Base-by-base conservation (phyloP, 768 basidiomycete genomes). In the Gymnopilus dilepis region DNA sequence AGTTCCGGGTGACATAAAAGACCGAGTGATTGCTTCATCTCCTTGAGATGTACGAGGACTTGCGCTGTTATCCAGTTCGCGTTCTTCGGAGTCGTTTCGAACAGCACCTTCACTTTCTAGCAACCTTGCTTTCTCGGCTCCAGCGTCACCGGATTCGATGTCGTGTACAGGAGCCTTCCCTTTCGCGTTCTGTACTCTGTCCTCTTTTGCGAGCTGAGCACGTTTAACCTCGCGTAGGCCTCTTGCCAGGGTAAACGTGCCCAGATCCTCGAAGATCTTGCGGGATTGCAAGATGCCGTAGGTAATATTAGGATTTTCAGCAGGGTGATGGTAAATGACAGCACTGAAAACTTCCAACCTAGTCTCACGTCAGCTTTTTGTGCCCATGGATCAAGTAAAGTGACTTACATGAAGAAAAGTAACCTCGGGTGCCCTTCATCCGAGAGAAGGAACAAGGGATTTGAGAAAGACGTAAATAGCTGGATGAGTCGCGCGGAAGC, bases 341-440 rank as follows among this genome's bases (percentile, higher is more conserved):
- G 88, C 84, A 73, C 95, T 97, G 79, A 99, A 95, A 2, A 90
- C 86, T 72, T 99, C 97, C 43, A 99, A 82, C 83, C 93, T 95
- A 64, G 15, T 48, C 40, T 7, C 43, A 21, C 24, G 15, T 55
- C 21, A 42, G 11, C 47, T 37, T 24, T 15, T 38, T 9, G 64
- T 26, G 48, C 51, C 17, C n/a, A n/a, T n/a, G n/a, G n/a, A n/a
- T 1, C 17, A 33, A 40, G 26, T 11, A 47, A 31, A 26, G 59
- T 38, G 17, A 74, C 86, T 62, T 63, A 94, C 93, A 95, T 89
- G 73, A 94, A 97, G 76, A 92, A 99, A 31, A 98, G 82, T 30
- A 98, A 77, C 62, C 97, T 79, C 1, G 97, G 97, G 70, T 98
- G 95, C 6, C 96, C 94, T 74, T 98, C 97, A 64, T 99, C 97